Percentiles rank a stretch among this genome's conserved stretches.
phyloP scores from a whole-genome alignment of 768 basidiomycete genomes.

The Hygrophorus pudorinus region DNA sequence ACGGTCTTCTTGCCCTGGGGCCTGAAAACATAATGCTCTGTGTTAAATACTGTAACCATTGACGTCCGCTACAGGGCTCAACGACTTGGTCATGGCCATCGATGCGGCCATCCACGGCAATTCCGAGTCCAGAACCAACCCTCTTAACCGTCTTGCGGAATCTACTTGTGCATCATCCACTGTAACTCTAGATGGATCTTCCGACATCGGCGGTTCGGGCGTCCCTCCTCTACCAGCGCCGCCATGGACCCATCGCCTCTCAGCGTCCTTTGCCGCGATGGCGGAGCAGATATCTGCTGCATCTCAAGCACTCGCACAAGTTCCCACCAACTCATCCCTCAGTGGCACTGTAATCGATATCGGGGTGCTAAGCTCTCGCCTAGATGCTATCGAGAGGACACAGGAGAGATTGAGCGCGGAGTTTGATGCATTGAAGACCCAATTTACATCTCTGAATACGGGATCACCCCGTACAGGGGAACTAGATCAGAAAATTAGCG shows the following conservation, averaged over 20 bases:
- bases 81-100: too few relatives aligned
- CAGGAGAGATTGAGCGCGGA: slow-evolving; percentile 1
- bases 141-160: too few relatives aligned
- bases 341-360: background rate
- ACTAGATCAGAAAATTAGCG: background rate
- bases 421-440: background rate
- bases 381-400: slow-evolving; percentile 1
- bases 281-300: slow-evolving; percentile 3
- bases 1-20: too few relatives aligned
- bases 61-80: too few relatives aligned
- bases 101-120: too few relatives aligned
- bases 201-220: too few relatives aligned
- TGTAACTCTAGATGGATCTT: too few relatives aligned
- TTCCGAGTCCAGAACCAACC: too few relatives aligned
- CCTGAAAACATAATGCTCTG: too few relatives aligned
- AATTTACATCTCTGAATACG: background rate
- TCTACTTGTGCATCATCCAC: too few relatives aligned
- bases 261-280: slow-evolving; percentile 2
- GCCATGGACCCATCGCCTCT: slow-evolving; percentile 1
- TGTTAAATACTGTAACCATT: too few relatives aligned
- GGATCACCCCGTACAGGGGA: background rate
- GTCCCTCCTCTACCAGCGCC: background rate
- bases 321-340: background rate
- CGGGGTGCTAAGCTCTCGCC: background rate
- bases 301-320: slow-evolving; percentile 1